These are phyloP conservation scores for Aspergillus hortae DNA, from an alignment of 2,329 filamentous ascomycete species.

Conservation along the genomic window DNA sequence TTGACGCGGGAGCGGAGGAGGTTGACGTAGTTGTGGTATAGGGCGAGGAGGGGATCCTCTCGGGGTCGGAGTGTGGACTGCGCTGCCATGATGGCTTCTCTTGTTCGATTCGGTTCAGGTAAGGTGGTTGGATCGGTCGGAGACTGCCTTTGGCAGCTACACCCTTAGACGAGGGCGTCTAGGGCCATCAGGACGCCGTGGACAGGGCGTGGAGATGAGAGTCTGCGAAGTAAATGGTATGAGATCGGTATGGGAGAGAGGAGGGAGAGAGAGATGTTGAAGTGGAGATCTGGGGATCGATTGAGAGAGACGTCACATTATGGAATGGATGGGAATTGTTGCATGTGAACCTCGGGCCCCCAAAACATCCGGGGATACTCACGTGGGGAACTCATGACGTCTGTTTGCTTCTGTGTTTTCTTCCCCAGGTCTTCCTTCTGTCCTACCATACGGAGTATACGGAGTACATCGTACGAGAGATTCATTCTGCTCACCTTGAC, in stretches of 20 bases:
- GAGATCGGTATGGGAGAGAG: not conserved
- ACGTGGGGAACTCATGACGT: conserved; percentile 13
- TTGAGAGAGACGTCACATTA: conserved; percentile 13
- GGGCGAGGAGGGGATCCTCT: conserved; percentile 64
- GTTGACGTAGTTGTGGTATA: conserved; percentile 52
- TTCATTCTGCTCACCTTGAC: no score
- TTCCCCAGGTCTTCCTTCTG: no score
- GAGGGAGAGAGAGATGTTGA: not conserved
- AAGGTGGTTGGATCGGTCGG: not conserved
- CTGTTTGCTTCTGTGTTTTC: no score
- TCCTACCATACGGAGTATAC: no score
- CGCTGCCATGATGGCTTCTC: conserved; percentile 63
- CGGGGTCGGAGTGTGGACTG: conserved; percentile 76
- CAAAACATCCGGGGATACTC: conserved; percentile 12
- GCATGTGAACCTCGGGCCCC: conserved; percentile 25
- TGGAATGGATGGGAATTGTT: conserved; percentile 7
- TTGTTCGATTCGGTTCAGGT: not conserved
- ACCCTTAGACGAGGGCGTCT: conserved; percentile 12
- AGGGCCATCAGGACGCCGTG: conserved; percentile 15
- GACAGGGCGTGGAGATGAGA: not conserved
- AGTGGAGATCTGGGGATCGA: conserved; percentile 1
- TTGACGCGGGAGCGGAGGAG: conserved; percentile 52
- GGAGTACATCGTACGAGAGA: no score
- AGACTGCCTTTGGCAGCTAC: conserved; percentile 11
- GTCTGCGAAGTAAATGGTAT: no score